phyloP scores from a whole-genome alignment of 2,329 filamentous ascomycete genomes.

The Ceratocystis colombiana region DNA sequence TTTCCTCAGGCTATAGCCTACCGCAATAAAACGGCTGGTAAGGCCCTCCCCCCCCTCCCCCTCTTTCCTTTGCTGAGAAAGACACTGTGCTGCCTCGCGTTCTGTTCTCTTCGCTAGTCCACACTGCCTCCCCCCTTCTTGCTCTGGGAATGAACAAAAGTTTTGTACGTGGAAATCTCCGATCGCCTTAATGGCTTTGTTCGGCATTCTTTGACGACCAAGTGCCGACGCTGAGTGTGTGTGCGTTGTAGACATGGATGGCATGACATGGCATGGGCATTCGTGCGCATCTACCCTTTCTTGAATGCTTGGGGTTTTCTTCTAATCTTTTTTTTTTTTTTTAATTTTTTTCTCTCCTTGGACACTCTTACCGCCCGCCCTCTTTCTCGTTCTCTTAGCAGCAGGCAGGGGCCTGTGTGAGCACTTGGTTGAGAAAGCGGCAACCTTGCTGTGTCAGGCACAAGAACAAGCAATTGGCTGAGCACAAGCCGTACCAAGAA shows the following conservation, averaged over 20 bases:
- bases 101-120: not conserved
- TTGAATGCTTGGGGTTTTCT: no score
- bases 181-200: not conserved
- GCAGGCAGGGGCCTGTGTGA: not conserved
- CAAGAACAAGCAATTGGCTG: not conserved
- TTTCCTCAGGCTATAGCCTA: no score
- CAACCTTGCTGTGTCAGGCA: not conserved
- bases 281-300: no score
- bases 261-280: not conserved
- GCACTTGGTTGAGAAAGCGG: not conserved
- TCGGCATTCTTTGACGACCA: not conserved
- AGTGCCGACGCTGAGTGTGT: not conserved
- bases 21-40: no score
- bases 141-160: not conserved
- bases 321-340: no score
- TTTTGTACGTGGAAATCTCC: not conserved
- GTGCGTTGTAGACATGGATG: not conserved
- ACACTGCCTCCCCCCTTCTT: not conserved
- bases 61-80: not conserved
- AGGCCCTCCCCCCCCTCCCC: no score
- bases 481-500: not conserved
- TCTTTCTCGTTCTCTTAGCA: no score
- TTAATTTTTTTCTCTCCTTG: no score
- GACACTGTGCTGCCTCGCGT: not conserved
- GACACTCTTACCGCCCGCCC: no score